Base-by-base conservation (phyloP, 768 basidiomycete species). In the Infundibulicybe gibba region DNA sequence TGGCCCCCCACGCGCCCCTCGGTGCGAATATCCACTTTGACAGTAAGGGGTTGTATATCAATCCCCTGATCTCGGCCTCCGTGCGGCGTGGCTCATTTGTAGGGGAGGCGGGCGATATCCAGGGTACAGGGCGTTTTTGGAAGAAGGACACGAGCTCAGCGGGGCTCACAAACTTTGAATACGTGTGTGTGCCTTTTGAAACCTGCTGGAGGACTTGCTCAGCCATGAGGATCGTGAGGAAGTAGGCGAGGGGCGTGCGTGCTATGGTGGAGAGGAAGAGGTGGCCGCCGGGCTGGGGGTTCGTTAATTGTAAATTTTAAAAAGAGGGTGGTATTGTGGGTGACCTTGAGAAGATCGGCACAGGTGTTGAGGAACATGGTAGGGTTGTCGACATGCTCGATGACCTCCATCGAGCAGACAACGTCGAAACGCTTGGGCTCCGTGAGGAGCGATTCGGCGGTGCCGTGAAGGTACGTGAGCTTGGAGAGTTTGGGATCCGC, bases 381-480 rank as follows among this genome's bases (percentile, higher is more conserved):
- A 1, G 97, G 94, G 58, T 95, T 86, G 61, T 97, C 90, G 43
- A 99, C 97, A 59, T 99, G 97, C 68, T 99, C 97, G 25, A 99
- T 61, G 6, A 99, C 95, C 64, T 99, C 97, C 91, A 98, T 91
- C 9, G 94, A 89, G 61, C 93, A 97, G 12, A 99, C 94, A 15
- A 94, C 79, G 61, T 98, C 95, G 60, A 86, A 98, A 43, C 80
- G 80, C 54, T 74, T 75, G 12, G 77, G 62, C 4, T 83, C 81
- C 10, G 74, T 59, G 21, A 90, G 66, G 3, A 99, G 75, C 1
- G 74, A 74, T 60, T 97, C 94, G 0, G 87, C 91, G 0, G 87
- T 73, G 0, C 79, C 74, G 56, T 90, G 82, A 6, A 79, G 67
- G 67, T 97, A 98, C 0, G 70, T 50, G 60, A 32, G 54, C 2